These are phyloP conservation scores for Botrytis fabae DNA, from an alignment of 2,329 filamentous ascomycete species.

Conservation along the genomic window DNA sequence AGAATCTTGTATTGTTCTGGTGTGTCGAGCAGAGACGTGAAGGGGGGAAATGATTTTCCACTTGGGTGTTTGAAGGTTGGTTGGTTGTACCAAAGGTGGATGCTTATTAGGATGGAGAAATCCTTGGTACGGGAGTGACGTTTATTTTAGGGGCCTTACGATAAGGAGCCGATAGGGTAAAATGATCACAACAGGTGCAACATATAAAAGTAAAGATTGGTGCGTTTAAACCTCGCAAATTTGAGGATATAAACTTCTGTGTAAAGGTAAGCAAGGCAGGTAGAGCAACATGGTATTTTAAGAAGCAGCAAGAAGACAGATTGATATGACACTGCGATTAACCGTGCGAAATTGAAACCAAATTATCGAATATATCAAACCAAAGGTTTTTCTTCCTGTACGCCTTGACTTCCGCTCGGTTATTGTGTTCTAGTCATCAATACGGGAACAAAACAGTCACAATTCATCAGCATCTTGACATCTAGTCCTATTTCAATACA, in stretches of 20 bases:
- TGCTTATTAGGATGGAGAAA: not conserved
- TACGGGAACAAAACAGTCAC: not conserved
- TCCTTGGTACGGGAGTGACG: slow-evolving; percentile 13
- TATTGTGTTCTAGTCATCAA: not conserved
- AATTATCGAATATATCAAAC: slow-evolving; percentile 6
- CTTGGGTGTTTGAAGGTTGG: slow-evolving; percentile 2
- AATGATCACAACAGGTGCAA: not conserved
- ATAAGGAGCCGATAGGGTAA: slow-evolving; percentile 19
- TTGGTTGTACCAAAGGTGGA: slow-evolving; percentile 15
- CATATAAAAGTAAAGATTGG: not conserved
- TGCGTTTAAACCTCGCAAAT: not conserved
- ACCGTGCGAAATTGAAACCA: slow-evolving; percentile 18
- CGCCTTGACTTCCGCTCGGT: slow-evolving; percentile 9
- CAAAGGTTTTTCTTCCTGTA: not conserved
- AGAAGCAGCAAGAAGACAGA: not conserved
- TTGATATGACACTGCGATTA: not conserved
- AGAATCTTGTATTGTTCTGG: not conserved
- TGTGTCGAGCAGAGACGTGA: not conserved
- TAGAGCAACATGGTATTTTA: not conserved
- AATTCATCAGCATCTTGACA: not conserved
- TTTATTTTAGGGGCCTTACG: slow-evolving; percentile 12
- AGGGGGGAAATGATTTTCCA: not conserved
- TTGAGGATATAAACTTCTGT: not conserved
- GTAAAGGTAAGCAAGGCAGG: not conserved
- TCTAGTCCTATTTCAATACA: not conserved